Evolutionary conservation across 2,329 filamentous ascomycete species (phyloP), one percentile per base, ranked within the genome.

Genomic region (Fusarium poae): DNA sequence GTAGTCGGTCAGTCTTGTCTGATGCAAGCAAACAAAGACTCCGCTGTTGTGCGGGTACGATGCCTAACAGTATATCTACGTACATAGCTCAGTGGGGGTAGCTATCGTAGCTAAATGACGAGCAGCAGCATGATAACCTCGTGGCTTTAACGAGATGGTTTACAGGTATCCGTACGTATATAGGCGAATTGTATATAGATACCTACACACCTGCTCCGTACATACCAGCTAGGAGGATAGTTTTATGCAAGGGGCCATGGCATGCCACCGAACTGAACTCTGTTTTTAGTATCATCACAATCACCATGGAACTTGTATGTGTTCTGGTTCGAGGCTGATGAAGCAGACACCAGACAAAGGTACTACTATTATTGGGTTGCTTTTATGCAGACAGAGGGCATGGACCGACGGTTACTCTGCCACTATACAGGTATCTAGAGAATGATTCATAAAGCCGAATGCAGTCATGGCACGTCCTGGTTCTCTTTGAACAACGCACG

Each of bases 241-340:
- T 48, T 61, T 67, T 67, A 63, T 70, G 67, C 67, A 70, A 67
- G 67, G 64, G 57, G 54, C 43, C 27, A 40, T 37, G 50, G 48
- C 37, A 60, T 70, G 60, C 29, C 42, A 58, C 42, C 42, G 53
- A 51, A 49, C 44, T 54, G 52, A 62, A 45, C 60, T 60, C 35
- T 49, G 43, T 63, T 49, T 62, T 57, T 35, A 43, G 40, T 49
- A 60, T 32, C 21, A 65, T 43, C 49, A 40, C 56, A 50, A 39
- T 21, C 39, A 25, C n/a, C 37, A 48, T 51, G 27, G 23, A 52
- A 53, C 43, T 58, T 62, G 27, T 50, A 27, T 62, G 27, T 50
- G 23, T 56, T 37, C n/a, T 43, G 25, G n/a, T 29, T 29, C 32
- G 37, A 42, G 65, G 40, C 37, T 27, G 65, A 43, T 65, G 51